Conservation (phyloP, 495 filamentous ascomycete species). For the Xylaria acuta region DNA sequence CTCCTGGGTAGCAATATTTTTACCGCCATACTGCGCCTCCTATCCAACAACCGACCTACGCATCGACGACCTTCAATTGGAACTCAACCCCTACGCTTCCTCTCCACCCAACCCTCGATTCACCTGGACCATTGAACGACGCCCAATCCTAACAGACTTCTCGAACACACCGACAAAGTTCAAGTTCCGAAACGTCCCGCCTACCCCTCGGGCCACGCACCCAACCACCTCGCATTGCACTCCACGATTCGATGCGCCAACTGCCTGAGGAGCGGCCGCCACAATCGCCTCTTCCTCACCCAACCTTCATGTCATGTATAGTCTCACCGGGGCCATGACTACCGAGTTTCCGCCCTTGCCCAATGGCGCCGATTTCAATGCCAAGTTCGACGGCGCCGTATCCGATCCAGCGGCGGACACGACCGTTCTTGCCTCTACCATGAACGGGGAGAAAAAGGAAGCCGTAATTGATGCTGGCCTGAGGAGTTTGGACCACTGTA, state of each 20-base stretch:
- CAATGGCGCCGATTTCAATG: slow-evolving; percentile 24
- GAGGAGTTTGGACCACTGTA: slow-evolving; percentile 78
- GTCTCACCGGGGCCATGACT: slow-evolving; percentile 23
- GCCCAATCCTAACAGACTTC: not conserved
- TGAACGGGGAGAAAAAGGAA: slow-evolving; percentile 34
- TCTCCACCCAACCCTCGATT: not conserved
- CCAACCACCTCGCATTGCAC: not conserved
- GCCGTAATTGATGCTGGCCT: slow-evolving; percentile 73
- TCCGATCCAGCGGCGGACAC: slow-evolving; percentile 25
- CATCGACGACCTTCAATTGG: not conserved
- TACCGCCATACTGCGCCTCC: not conserved
- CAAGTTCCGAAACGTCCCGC: not conserved
- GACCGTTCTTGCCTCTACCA: not conserved
- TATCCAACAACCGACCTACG: not conserved
- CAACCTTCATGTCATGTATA: slow-evolving; percentile 17
- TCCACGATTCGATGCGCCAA: slow-evolving; percentile 24
- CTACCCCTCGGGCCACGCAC: not conserved
- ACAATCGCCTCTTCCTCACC: not conserved
- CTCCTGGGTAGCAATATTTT: not conserved
- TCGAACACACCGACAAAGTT: not conserved
- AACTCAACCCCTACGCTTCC: not conserved
- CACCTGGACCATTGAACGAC: slow-evolving; percentile 2
- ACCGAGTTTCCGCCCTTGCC: slow-evolving; percentile 29
- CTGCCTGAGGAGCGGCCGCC: slow-evolving; percentile 7
- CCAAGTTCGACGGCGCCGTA: slow-evolving; percentile 13